Conservation (phyloP, 139 green algal species). For the Auxenochlorella protothecoides region DNA sequence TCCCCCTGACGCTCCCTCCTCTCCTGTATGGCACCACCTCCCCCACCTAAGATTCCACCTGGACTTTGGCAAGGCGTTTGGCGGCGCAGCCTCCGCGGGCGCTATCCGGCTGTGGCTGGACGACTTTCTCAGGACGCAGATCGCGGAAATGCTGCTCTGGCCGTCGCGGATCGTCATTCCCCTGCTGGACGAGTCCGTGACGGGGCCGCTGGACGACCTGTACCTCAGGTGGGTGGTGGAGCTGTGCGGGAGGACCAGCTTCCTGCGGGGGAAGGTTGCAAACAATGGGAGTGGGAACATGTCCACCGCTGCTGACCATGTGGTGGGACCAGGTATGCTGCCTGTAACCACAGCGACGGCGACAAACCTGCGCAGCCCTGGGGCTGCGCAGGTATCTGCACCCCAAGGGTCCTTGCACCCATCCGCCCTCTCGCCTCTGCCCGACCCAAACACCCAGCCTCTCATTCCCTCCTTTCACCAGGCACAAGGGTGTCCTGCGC, state of each 20-base stretch:
- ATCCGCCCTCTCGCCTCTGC: not conserved
- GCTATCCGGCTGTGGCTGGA: conserved; percentile 41
- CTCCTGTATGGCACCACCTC: too few species aligned
- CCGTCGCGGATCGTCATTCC: conserved; percentile 49
- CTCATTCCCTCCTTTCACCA: conserved; percentile 4
- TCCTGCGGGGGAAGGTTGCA: too few species aligned
- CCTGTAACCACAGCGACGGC: not conserved
- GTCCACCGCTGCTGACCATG: too few species aligned
- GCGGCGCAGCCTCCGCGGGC: conserved; percentile 23
- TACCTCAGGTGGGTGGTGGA: conserved; percentile 15
- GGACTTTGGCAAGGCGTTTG: conserved; percentile 41
- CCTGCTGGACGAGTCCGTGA: conserved; percentile 31
- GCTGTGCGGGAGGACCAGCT: not conserved
- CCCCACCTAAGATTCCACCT: conserved; percentile 32
- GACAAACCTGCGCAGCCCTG: not conserved
- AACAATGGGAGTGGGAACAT: too few species aligned
- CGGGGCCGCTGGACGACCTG: conserved; percentile 38
- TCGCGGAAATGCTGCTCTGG: conserved; percentile 45
- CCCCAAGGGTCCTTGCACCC: not conserved
- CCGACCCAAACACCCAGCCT: not conserved
- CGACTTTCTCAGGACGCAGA: conserved; percentile 39
- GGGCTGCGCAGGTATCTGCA: not conserved
- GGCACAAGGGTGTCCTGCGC: conserved; percentile 35
- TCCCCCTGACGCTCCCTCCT: too few species aligned
- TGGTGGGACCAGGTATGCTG: too few species aligned